phyloP scores from a whole-genome alignment of 2,329 filamentous ascomycete species.

The Pseudocercospora fuligena region DNA sequence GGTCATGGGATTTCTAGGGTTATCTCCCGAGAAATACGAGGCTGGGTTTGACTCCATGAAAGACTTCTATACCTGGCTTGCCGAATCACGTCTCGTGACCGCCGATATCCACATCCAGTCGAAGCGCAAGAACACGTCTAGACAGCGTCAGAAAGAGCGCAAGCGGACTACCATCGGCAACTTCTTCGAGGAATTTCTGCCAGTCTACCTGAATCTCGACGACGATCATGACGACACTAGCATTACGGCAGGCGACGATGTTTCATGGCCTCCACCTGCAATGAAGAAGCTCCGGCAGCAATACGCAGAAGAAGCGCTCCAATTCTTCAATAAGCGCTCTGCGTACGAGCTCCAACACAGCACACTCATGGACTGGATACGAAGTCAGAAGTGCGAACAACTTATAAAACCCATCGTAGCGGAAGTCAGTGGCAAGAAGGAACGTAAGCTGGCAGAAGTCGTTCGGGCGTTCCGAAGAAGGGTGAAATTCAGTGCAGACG shows the following conservation, averaged over 20 bases:
- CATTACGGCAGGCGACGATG: neutral
- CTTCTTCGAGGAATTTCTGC: slow-evolving; percentile 70
- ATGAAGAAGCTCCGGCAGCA: slow-evolving; percentile 45
- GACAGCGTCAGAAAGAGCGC: slow-evolving; percentile 62
- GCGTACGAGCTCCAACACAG: slow-evolving; percentile 29
- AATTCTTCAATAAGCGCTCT: slow-evolving; percentile 33
- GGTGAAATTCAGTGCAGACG: slow-evolving; percentile 25
- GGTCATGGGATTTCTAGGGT: slow-evolving; percentile 67
- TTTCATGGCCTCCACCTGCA: neutral
- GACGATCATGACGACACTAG: slow-evolving; percentile 12
- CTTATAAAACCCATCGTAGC: slow-evolving; percentile 31
- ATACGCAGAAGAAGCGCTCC: slow-evolving; percentile 60
- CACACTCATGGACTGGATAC: slow-evolving; percentile 27
- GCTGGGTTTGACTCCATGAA: slow-evolving; percentile 57
- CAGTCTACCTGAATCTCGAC: slow-evolving; percentile 49
- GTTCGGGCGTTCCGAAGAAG: slow-evolving; percentile 37
- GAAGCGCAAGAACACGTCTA: slow-evolving; percentile 46
- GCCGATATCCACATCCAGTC: slow-evolving; percentile 38
- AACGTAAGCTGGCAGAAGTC: slow-evolving; percentile 34
- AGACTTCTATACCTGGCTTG: slow-evolving; percentile 67
- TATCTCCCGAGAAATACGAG: slow-evolving; percentile 59
- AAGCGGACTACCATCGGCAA: slow-evolving; percentile 61
- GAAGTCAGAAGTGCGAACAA: slow-evolving; percentile 30
- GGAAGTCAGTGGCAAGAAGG: slow-evolving; percentile 24
- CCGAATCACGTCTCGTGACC: slow-evolving; percentile 64